Conservation (phyloP, 495 filamentous ascomycete genomes). For the Lophiotrema nucula region DNA sequence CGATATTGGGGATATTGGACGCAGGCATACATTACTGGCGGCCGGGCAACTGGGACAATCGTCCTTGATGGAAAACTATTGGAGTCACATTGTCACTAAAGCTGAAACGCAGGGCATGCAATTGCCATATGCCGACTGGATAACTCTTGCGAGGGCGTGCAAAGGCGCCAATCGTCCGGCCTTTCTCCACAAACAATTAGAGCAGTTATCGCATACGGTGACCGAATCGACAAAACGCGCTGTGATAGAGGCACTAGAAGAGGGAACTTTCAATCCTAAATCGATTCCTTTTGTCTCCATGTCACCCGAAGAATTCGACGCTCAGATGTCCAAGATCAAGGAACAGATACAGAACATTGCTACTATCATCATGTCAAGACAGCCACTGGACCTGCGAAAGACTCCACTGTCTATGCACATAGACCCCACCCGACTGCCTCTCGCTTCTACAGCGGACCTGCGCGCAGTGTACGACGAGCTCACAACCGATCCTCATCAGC, state of each 20-base stretch:
- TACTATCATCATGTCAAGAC: slow-evolving; percentile 22
- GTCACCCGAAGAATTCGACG: slow-evolving; percentile 3
- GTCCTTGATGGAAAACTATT: slow-evolving; percentile 6
- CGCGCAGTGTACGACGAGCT: slow-evolving; percentile 39
- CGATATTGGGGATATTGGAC: slow-evolving; percentile 6
- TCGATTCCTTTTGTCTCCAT: slow-evolving; percentile 1
- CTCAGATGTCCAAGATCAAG: slow-evolving; percentile 2
- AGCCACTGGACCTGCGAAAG: slow-evolving; percentile 18
- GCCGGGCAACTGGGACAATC: slow-evolving; percentile 4
- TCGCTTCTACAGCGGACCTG: slow-evolving; percentile 16
- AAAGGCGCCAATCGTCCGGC: not conserved
- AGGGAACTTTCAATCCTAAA: not conserved
- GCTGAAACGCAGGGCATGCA: slow-evolving; percentile 5
- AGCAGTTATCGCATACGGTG: not conserved
- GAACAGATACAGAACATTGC: slow-evolving; percentile 14
- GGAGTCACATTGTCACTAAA: slow-evolving; percentile 3
- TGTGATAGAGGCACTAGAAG: not conserved
- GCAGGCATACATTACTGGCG: slow-evolving; percentile 6
- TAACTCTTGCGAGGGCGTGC: slow-evolving; percentile 17
- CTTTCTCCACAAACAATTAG: slow-evolving; percentile 18
- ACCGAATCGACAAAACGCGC: not conserved
- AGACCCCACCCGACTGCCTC: slow-evolving; percentile 5
- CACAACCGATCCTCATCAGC: slow-evolving; percentile 37
- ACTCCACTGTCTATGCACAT: slow-evolving; percentile 28
- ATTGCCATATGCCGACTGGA: slow-evolving; percentile 10